Evolutionary conservation across 2,329 filamentous ascomycete genomes (phyloP).

Genomic region (Pestalotiopsis sp.): DNA sequence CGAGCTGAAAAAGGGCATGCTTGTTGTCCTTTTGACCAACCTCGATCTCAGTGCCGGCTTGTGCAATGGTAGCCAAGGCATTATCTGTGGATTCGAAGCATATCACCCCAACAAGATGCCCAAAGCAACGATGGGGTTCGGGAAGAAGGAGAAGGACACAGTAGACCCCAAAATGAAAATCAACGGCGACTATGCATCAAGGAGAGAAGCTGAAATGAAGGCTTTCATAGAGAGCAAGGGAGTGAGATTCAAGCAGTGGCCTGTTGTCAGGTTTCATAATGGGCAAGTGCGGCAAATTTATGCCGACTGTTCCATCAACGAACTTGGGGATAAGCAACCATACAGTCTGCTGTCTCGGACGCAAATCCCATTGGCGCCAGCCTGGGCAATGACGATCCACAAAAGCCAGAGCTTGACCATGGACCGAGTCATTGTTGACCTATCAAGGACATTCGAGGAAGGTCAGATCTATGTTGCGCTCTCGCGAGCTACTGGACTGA

Average conservation of each 20-base stretch:
- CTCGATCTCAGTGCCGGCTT: slow-evolving; percentile 42
- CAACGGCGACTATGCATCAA: slow-evolving; percentile 38
- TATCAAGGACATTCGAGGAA: slow-evolving; percentile 53
- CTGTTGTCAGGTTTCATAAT: slow-evolving; percentile 56
- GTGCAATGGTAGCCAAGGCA: slow-evolving; percentile 51
- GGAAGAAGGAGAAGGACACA: slow-evolving; percentile 14
- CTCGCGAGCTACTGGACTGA: slow-evolving; percentile 54
- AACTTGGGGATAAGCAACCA: slow-evolving; percentile 46
- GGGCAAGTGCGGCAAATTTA: slow-evolving; percentile 46
- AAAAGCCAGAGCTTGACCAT: slow-evolving; percentile 67
- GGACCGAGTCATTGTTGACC: slow-evolving; percentile 57
- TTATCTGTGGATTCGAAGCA: slow-evolving; percentile 45
- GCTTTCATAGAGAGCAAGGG: slow-evolving; percentile 36
- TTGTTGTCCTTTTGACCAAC: slow-evolving; percentile 55
- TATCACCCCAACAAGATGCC: slow-evolving; percentile 32
- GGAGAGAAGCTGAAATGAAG: slow-evolving; percentile 39
- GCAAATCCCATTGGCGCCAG: slow-evolving; percentile 61
- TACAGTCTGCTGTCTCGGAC: slow-evolving; percentile 56
- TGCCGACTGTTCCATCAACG: slow-evolving; percentile 50
- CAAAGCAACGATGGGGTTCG: slow-evolving; percentile 17
- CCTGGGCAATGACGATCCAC: slow-evolving; percentile 67
- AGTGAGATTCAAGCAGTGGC: slow-evolving; percentile 42
- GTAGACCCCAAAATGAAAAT: slow-evolving; percentile 21
- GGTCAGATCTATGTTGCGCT: slow-evolving; percentile 68
- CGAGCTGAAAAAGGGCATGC: slow-evolving; percentile 52